Percentiles rank a stretch among this genome's conserved stretches.
Evolutionary conservation across 257 asterid genomes (phyloP).

Genomic region (Solanum piurae): DNA sequence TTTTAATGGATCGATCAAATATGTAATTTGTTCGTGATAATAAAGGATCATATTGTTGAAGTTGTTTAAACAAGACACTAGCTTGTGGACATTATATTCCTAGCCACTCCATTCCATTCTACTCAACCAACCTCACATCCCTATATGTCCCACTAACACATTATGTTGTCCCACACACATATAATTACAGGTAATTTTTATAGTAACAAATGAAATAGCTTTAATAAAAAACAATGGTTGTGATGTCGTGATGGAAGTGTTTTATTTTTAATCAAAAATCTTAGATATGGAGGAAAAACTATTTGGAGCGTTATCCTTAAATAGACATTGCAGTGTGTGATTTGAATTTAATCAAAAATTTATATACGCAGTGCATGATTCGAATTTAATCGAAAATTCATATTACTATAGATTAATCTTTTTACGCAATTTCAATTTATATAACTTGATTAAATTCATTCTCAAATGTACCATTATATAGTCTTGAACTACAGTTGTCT

Average conservation of each 20-base stretch:
- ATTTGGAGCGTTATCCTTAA: too few species aligned
- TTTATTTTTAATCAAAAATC: too few species aligned
- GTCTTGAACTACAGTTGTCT: neutral
- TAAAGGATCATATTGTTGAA: neutral
- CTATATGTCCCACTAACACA: neutral
- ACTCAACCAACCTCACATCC: neutral
- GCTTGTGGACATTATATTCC: neutral
- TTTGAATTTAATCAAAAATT: too few species aligned
- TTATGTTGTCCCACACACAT: neutral
- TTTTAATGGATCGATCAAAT: neutral
- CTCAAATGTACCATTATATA: neutral
- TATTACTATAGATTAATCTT: too few species aligned
- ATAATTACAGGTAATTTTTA: neutral
- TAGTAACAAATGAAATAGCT: too few species aligned
- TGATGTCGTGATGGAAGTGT: accelerated
- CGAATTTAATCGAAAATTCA: too few species aligned
- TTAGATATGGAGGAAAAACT: too few species aligned
- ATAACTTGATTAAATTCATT: neutral
- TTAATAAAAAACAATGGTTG: too few species aligned
- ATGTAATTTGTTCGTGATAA: neutral
- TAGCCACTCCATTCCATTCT: neutral
- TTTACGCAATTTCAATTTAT: too few species aligned
- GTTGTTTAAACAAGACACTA: neutral
- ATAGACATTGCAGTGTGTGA: too few species aligned
- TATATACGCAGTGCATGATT: too few species aligned